Evolutionary conservation across 1,139 yeast genomes (phyloP).

Genomic region (Yamadazyma atmosphaerica): DNA sequence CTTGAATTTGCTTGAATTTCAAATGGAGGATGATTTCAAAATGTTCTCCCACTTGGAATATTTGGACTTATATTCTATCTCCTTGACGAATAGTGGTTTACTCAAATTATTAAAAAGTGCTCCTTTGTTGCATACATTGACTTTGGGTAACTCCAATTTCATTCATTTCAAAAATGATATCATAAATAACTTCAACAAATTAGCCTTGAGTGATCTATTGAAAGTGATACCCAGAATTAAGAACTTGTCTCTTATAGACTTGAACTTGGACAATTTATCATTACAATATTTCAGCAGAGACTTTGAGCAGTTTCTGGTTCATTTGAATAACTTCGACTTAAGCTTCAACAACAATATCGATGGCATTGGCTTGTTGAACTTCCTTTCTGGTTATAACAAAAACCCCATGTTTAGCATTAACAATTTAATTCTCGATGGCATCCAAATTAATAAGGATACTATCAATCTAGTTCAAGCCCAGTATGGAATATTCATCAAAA

Average conservation of each 20-base stretch:
- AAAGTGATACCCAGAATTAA: slow-evolving; percentile 23
- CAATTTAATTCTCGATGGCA: slow-evolving; percentile 34
- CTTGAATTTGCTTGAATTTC: slow-evolving; percentile 28
- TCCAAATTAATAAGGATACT: slow-evolving; percentile 34
- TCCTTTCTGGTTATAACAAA: slow-evolving; percentile 19
- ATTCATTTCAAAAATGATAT: slow-evolving; percentile 32
- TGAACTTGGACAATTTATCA: slow-evolving; percentile 39
- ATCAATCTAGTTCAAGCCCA: slow-evolving; percentile 22
- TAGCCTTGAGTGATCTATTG: slow-evolving; percentile 25
- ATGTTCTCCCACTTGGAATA: slow-evolving; percentile 23
- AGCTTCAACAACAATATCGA: slow-evolving; percentile 37
- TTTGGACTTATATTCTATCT: slow-evolving; percentile 38
- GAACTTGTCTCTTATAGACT: slow-evolving; percentile 31
- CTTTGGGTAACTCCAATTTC: slow-evolving; percentile 34
- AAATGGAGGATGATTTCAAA: slow-evolving; percentile 20
- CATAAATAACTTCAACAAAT: slow-evolving; percentile 13
- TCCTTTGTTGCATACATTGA: slow-evolving; percentile 20
- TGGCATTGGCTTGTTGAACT: slow-evolving; percentile 41
- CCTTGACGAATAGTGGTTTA: slow-evolving; percentile 34
- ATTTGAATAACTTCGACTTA: slow-evolving; percentile 30
- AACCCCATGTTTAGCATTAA: slow-evolving; percentile 17
- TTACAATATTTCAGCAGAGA: slow-evolving; percentile 32
- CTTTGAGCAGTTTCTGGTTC: slow-evolving; percentile 14
- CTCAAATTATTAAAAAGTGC: slow-evolving; percentile 25
- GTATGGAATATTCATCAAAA: slow-evolving; percentile 21